A percentile compares a stretch with the other conserved stretches of the same genome.
phyloP scores from a whole-genome alignment of 495 filamentous ascomycete genomes.

The Aspergillus saccharolyticus region DNA sequence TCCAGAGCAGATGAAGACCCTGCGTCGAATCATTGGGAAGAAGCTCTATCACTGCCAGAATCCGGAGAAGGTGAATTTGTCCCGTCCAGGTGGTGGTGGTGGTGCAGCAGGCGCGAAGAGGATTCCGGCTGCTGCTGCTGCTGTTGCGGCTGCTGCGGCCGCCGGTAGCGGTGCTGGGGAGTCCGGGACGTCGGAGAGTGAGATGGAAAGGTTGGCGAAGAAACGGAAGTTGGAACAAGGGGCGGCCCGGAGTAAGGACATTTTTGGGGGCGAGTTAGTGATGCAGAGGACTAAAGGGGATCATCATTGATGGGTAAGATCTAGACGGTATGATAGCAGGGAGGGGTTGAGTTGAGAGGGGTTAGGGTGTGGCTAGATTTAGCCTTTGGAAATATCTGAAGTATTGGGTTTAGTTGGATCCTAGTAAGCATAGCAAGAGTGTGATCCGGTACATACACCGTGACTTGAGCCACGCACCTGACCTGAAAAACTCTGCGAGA shows the following conservation, averaged over 20 bases:
- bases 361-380: too few species aligned
- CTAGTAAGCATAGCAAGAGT: too few species aligned
- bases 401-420: too few species aligned
- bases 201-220: slow-evolving; percentile 41
- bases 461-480: too few species aligned
- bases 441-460: too few species aligned
- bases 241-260: slow-evolving; percentile 24
- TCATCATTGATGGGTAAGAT: too few species aligned
- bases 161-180: slow-evolving; percentile 18
- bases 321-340: too few species aligned
- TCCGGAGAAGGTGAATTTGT: slow-evolving; percentile 51
- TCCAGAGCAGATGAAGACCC: slow-evolving; percentile 43
- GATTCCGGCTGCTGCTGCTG: slow-evolving; percentile 17
- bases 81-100: too few species aligned
- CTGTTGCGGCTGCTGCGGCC: slow-evolving; percentile 14
- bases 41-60: slow-evolving; percentile 78
- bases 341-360: not conserved
- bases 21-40: slow-evolving; percentile 59
- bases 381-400: too few species aligned
- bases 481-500: too few species aligned
- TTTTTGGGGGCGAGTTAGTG: slow-evolving; percentile 41
- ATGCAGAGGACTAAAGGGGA: slow-evolving; percentile 33
- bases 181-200: slow-evolving; percentile 33
- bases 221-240: slow-evolving; percentile 39
- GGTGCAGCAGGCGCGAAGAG: slow-evolving; percentile 39